Conservation (phyloP, 176 grass and related monocot genomes). For the Bothriochloa decipiens region DNA sequence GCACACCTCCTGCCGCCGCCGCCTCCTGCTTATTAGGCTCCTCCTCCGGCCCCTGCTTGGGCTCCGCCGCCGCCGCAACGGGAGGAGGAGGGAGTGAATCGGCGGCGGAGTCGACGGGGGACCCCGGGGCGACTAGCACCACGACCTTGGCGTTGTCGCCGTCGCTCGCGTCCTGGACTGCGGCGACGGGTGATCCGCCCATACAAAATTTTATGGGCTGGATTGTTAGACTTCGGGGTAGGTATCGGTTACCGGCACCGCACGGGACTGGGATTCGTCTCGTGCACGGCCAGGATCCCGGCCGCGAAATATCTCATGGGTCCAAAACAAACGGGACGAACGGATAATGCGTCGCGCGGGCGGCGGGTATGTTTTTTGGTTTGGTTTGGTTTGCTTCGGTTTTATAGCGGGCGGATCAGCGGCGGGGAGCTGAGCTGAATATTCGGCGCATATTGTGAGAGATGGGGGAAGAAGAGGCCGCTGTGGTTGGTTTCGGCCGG, state of each 20-base stretch:
- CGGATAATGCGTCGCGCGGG: constrained; percentile 30
- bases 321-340: not conserved
- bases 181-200: constrained; percentile 56
- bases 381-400: not conserved
- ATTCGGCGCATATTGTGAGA: constrained; percentile 36
- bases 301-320: constrained; percentile 35
- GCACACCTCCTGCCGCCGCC: constrained; percentile 1
- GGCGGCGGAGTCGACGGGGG: constrained; percentile 25
- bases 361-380: not conserved
- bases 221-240: not conserved
- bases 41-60: constrained; percentile 25
- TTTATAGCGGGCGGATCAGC: not conserved
- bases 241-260: not conserved
- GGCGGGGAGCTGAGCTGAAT: constrained; percentile 28
- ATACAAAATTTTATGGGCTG: constrained; percentile 37
- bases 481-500: not conserved
- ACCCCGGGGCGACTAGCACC: constrained; percentile 40
- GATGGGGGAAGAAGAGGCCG: not conserved
- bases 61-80: not conserved
- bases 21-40: not conserved
- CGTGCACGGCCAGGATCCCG: constrained; percentile 6
- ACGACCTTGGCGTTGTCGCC: constrained; percentile 39
- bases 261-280: not conserved
- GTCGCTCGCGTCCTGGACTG: constrained; percentile 37
- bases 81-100: constrained; percentile 13